Percentiles rank a stretch among this genome's conserved stretches.
Evolutionary conservation across 768 basidiomycete genomes (phyloP).

Genomic region (Gymnopilus junonius): DNA sequence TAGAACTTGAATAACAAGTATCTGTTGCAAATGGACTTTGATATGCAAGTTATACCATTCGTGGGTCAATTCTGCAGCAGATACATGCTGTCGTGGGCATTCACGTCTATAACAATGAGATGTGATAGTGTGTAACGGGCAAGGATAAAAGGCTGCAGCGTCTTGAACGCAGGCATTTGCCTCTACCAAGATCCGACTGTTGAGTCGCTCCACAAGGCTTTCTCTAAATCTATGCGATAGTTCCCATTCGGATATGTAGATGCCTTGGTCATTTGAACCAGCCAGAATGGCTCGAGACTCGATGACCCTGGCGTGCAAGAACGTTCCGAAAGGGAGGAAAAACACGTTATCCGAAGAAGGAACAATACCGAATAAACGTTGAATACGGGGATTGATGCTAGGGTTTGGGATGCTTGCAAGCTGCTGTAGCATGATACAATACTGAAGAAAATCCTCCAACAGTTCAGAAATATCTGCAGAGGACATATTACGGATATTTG

Average conservation of each 20-base stretch:
- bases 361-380: slow-evolving; percentile 39
- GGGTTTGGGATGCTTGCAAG: slow-evolving; percentile 31
- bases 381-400: slow-evolving; percentile 23
- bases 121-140: slow-evolving; percentile 19
- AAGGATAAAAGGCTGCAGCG: slow-evolving; percentile 20
- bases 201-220: slow-evolving; percentile 15
- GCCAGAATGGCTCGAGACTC: neutral
- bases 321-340: slow-evolving; percentile 32
- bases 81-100: slow-evolving; percentile 22
- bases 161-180: slow-evolving; percentile 13
- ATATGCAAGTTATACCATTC: slow-evolving; percentile 24
- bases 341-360: slow-evolving; percentile 33
- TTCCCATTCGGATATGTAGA: slow-evolving; percentile 16
- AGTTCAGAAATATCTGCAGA: slow-evolving; percentile 32
- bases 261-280: slow-evolving; percentile 14
- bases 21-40: slow-evolving; percentile 24
- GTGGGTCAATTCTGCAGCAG: slow-evolving; percentile 6
- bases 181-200: slow-evolving; percentile 9
- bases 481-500: slow-evolving; percentile 27
- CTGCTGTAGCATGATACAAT: slow-evolving; percentile 34
- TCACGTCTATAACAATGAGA: slow-evolving; percentile 16
- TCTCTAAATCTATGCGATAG: slow-evolving; percentile 13
- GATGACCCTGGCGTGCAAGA: slow-evolving; percentile 25
- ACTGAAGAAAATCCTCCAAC: slow-evolving; percentile 39
- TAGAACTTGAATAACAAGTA: slow-evolving; percentile 18